Evolutionary conservation across 2,329 filamentous ascomycete species (phyloP), one percentile per base, ranked within the genome.

Genomic region (Aspergillus fischeri): DNA sequence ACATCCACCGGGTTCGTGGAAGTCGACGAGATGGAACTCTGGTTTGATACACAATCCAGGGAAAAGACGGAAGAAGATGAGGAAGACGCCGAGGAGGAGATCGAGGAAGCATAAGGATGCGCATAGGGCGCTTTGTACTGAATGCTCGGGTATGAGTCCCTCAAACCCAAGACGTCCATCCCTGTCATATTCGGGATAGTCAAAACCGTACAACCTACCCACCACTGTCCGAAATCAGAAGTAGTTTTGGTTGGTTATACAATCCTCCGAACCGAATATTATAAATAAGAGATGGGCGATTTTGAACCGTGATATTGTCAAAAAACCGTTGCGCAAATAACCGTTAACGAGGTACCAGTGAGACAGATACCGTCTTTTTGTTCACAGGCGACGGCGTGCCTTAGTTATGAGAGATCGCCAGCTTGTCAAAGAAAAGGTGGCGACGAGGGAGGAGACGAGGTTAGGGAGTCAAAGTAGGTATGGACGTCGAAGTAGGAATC

Each of bases 51-150:
- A 44, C 75, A 73, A 69, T 84, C 83, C 68, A 88, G 81, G 63
- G 91, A 94, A 81, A 91, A 94, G 66, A 91, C 81, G 35, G 90
- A 94, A 55, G 86, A 84, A 57, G 87, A 84, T 21, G 89, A 92
- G 55, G 88, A 88, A 29, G 90, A 91, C 57, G 88, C 85, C 65
- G 89, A 90, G 56, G 88, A 88, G 69, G 87, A 85, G 80, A 91
- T 78, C 45, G 88, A 87, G 58, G 86, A 83, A 71, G 83, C 84
- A 75, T 91, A 92, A 63, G 86, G 83, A 69, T 80, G 76, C 68
- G 70, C 68, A 64, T 70, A 67, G 54, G 69, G 66, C 61, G 67
- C 73, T 74, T 69, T 68, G 55, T 70, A 66, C 63, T 69, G 67
- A 61, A 65, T 61, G 58, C 69, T 63, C 62, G 71, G 70, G 71